Evolutionary conservation across 345 rosid species (phyloP), one percentile per base, ranked within the genome.

Genomic region (Raphanus raphanistrum): DNA sequence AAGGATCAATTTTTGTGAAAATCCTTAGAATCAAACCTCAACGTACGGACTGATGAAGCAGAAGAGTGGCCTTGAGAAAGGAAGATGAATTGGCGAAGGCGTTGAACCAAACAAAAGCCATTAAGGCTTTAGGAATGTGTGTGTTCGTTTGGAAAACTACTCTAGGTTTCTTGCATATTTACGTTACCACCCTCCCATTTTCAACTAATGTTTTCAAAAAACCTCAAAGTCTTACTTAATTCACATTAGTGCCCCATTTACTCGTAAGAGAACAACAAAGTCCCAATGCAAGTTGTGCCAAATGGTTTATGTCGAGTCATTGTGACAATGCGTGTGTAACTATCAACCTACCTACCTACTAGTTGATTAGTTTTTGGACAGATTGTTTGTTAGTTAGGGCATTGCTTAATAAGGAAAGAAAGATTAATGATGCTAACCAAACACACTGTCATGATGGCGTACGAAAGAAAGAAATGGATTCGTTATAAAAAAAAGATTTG

Each of bases 391-490:
- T 50, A 52, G 70, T 75, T 69, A 66, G 70, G 57, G 57, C 6
- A 60, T 78, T 78, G 77, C 77, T 73, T 73, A 73, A 79, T 50
- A 17, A 78, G 27, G 77, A 43, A 64, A 57, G 9, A 26, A 77
- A n/a, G 62, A 29, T 58, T 13, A 28, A 21, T 71, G 31, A 65
- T 77, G 31, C 66, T 4, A 26, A 26, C 29, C 2, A 31, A 25
- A 70, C 17, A 63, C 75, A 70, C 10, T 32, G 7, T 27, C 58
- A 52, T 27, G 69, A 76, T 48, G 63, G 48, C 62, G 63, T 61
- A 69, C 70, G 32, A 64, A 77, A 76, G 41, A 61, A 78, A 4
- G 54, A 48, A 48, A 48, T 7, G 16, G 17, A 13, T 12, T 48
- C 16, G 7, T 5, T 13, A 13, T 43, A 11, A 43, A 7, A 11